Evolutionary conservation across 2,329 filamentous ascomycete species (phyloP).

Genomic region (Trichoderma arundinaceum): DNA sequence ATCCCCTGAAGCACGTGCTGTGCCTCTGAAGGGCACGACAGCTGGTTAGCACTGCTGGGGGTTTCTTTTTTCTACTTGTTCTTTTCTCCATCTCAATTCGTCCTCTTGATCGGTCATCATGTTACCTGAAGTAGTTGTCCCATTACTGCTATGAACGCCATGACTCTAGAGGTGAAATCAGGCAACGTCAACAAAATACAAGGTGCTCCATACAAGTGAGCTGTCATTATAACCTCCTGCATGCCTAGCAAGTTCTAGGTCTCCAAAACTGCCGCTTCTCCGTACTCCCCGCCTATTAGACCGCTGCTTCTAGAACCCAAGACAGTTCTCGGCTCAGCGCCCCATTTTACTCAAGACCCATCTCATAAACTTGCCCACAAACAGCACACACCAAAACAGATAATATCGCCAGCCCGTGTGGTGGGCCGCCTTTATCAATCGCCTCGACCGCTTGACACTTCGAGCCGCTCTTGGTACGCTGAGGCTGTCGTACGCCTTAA

Average conservation of each 20-base stretch:
- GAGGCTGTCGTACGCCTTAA: slow-evolving; percentile 43
- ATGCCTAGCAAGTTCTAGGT: not conserved
- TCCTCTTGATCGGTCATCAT: not conserved
- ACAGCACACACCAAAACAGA: slow-evolving; percentile 34
- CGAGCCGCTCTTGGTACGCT: slow-evolving; percentile 43
- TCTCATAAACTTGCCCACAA: slow-evolving; percentile 35
- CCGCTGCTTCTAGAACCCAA: not conserved
- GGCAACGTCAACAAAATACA: not conserved
- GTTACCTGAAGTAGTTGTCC: not conserved
- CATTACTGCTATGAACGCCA: no score
- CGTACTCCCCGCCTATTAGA: not conserved
- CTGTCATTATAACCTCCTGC: not conserved
- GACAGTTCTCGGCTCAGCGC: not conserved
- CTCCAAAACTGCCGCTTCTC: not conserved
- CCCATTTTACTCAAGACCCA: slow-evolving; percentile 34
- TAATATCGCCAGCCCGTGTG: slow-evolving; percentile 24
- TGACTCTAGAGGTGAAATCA: not conserved
- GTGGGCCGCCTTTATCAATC: slow-evolving; percentile 32
- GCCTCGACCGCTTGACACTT: slow-evolving; percentile 36
- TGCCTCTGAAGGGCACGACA: no score
- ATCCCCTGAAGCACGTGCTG: not conserved
- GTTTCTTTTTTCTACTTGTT: not conserved
- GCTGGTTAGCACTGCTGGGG: no score
- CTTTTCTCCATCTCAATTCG: not conserved
- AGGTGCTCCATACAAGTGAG: not conserved